Percentiles rank a stretch among this genome's conserved stretches.
Conservation (phyloP, 1,284 basidiomycete genomes). For the Sparassis latifolia region DNA sequence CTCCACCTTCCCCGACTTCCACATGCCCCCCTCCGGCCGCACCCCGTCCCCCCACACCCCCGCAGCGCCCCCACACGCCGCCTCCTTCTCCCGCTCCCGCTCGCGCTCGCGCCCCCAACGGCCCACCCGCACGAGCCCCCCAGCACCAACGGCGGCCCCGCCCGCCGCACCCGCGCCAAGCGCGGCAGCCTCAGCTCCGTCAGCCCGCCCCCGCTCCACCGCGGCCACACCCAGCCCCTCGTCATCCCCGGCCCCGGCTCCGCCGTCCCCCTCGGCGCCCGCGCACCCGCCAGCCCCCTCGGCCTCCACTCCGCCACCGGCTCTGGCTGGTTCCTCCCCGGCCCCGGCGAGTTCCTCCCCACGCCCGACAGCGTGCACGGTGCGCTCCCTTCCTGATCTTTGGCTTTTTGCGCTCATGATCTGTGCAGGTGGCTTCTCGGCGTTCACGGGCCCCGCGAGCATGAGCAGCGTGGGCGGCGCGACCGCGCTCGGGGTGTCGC, state of each 20-base stretch:
- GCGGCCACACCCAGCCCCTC: conserved; percentile 32
- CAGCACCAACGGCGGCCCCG: conserved; percentile 30
- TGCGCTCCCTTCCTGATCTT: conserved; percentile 7
- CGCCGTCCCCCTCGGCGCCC: conserved; percentile 2
- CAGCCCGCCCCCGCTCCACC: conserved; percentile 35
- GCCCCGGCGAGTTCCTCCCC: conserved; percentile 31
- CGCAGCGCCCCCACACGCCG: background rate
- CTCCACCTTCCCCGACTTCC: conserved; percentile 14
- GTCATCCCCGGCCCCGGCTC: conserved; percentile 54
- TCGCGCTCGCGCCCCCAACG: conserved; percentile 37
- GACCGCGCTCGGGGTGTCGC: background rate
- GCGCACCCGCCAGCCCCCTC: conserved; percentile 24
- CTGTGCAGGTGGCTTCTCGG: conserved; percentile 16
- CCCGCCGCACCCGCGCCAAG: conserved; percentile 29
- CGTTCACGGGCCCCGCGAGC: conserved; percentile 18
- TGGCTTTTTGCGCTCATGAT: background rate
- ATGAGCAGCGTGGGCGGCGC: background rate
- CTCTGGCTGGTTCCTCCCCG: conserved; percentile 19
- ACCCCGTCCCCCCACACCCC: conserved; percentile 18
- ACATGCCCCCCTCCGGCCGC: conserved; percentile 17
- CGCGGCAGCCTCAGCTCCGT: conserved; percentile 42
- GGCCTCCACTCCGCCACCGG: conserved; percentile 18
- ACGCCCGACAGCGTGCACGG: conserved; percentile 34
- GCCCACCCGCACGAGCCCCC: conserved; percentile 26
- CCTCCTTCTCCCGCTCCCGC: conserved; percentile 29